Evolutionary conservation across 805 yeast genomes (phyloP), one percentile per base, ranked within the genome.

Genomic region (Yarrowia divulgata): DNA sequence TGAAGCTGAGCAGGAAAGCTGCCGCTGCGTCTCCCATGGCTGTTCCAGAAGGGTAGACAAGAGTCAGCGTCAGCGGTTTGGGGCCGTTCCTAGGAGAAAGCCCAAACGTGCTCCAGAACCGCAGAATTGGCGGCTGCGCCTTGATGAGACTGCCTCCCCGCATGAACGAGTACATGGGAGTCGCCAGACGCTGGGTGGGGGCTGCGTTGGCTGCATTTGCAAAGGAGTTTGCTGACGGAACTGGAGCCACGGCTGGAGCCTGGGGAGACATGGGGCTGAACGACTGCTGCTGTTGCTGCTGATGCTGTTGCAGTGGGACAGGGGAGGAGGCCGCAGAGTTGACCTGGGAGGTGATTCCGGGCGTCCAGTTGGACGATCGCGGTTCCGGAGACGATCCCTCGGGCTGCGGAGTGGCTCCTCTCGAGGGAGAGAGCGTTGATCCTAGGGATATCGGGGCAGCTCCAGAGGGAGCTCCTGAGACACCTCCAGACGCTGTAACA

Each of bases 51-150:
- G 80, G 79, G 37, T 70, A 70, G 3, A 81, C 23, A 43, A 78
- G 35, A 5, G 80, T 68, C 9, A 77, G 55, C 1, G 72, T 66
- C 13, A 79, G 63, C 49, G 78, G 74, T 35, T 77, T 78, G 12
- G 74, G 70, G 0, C 77, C 79, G 35, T 71, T 54, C 14, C 71
- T 69, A 0, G 83, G 83, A 13, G 74, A 67, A 39, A 81, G 72
- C 1, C 81, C 80, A 72, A 81, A 75, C 3, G 74, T 70, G 52
- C 78, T 75, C 83, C 83, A 81, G 70, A 81, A 81, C 34, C 80
- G 68, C 18, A 81, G 68, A 12, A 80, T 78, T 0, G 82, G 75
- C 0, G 81, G 77, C 18, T 79, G 72, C 0, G 80, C 80, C 63
- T 77, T 78, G 37, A 79, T 70, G 4, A 49, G 64, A 32, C 75